Evolutionary conservation across 1,284 basidiomycete genomes (phyloP).

Genomic region (Ganoderma resinaceum): DNA sequence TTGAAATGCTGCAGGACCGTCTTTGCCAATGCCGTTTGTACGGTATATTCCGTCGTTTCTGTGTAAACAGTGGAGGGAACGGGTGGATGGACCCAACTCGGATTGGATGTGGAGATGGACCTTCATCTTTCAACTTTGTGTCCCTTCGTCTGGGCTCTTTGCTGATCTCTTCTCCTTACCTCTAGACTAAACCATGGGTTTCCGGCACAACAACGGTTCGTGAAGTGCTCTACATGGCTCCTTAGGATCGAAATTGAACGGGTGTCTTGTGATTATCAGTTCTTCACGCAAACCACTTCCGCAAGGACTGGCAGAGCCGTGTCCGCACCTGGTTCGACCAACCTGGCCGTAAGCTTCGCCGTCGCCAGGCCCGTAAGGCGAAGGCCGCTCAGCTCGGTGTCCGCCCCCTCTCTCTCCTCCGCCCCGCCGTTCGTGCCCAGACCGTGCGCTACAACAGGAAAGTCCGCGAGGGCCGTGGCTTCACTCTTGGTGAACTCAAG

Average conservation of each 20-base stretch:
- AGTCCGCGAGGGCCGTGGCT: constrained; percentile 96
- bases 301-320: constrained; percentile 97
- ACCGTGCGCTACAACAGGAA: constrained; percentile 99
- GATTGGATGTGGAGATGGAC: constrained; percentile 40
- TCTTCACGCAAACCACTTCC: constrained; percentile 96
- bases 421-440: constrained; percentile 96
- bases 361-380: constrained; percentile 91
- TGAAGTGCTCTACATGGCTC: constrained; percentile 20
- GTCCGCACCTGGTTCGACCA: constrained; percentile 99
- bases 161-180: constrained; percentile 22
- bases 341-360: constrained; percentile 96
- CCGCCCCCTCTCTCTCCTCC: constrained; percentile 90
- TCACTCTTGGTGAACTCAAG: constrained; percentile 96
- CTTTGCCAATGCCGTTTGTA: constrained; percentile 27
- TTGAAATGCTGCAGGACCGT: constrained; percentile 29
- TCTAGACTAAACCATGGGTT: constrained; percentile 66
- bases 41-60: constrained; percentile 28
- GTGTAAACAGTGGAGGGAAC: constrained; percentile 28
- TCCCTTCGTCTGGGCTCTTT: constrained; percentile 18
- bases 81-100: constrained; percentile 42
- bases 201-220: constrained; percentile 82
- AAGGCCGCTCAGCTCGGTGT: constrained; percentile 95
- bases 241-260: constrained; percentile 9
- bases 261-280: constrained; percentile 51
- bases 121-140: constrained; percentile 23